Conservation (phyloP, 257 asterid species). For the Nicotiana noctiflora region DNA sequence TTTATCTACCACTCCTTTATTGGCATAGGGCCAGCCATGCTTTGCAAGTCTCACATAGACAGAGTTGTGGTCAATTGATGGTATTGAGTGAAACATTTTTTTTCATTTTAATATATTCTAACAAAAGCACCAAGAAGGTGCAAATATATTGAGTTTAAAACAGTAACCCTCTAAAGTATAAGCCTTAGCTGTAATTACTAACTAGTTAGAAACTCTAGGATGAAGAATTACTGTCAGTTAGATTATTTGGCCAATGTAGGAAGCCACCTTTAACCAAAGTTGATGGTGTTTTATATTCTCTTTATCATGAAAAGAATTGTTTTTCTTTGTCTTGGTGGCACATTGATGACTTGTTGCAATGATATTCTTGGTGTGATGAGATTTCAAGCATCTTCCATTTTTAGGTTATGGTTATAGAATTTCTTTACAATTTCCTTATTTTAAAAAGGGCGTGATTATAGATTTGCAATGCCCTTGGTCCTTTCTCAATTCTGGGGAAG, state of each 20-base stretch:
- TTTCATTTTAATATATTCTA: background rate
- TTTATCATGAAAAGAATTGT: background rate
- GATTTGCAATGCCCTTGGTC: background rate
- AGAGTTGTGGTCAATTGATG: background rate
- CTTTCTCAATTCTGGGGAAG: background rate
- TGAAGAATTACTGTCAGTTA: background rate
- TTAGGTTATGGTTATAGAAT: background rate
- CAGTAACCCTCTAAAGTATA: background rate
- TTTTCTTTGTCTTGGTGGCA: background rate
- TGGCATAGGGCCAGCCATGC: background rate
- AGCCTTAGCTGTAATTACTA: background rate
- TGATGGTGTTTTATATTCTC: background rate
- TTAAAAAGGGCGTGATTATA: too few species aligned
- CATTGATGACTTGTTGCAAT: background rate
- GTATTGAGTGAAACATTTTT: background rate
- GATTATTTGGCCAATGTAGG: background rate
- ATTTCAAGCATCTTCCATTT: background rate
- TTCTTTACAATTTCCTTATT: background rate
- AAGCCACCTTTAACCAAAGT: background rate
- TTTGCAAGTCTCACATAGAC: background rate
- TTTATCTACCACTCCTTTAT: background rate
- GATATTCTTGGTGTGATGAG: background rate
- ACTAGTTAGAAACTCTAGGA: background rate
- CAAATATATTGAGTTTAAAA: background rate
- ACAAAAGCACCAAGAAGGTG: background rate